Evolutionary conservation across 768 basidiomycete species (phyloP), one percentile per base, ranked within the genome.

Genomic region (Suillus tomentosus): DNA sequence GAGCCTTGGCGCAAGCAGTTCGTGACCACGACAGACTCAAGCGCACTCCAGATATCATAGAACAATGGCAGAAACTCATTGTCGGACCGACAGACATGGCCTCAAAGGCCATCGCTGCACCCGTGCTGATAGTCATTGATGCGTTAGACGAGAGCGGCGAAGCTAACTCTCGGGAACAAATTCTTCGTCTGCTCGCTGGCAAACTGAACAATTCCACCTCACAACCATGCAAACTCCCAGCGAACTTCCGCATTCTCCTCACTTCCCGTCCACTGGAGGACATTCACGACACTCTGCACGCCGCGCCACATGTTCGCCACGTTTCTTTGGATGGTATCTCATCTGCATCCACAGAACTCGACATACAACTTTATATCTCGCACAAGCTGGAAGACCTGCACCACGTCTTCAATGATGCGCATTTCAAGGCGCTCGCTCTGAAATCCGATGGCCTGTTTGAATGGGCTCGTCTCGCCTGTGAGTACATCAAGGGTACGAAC

Each of bases 111-210:
- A 56, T 70, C 19, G 6, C 65, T 54, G 67, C 68, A 15, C 71
- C 68, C 14, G 65, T 72, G 10, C 42, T 72, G 5, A 60, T 73
- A 15, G 60, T 76, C 50, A 70, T 74, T n/a, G 74, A 76, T 47
- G 74, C 61, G 5, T 54, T 73, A 27, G 69, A 71, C 42, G 68
- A 67, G 53, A 68, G 67, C 42, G 62, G 63, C 7, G 54, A 68
- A 11, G 54, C 50, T 9, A 4, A 31, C 8, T 27, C 64, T 17
- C 65, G 67, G 15, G 50, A 55, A 24, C n/a, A n/a, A 5, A 64
- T 74, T 22, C 69, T 76, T n/a, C 0, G n/a, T 37, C 19, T 66
- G 11, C 47, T 68, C 14, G 24, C 65, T 19, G 22, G 34, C 3
- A 36, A 47, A 3, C 27, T 17, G 31, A 31, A 34, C 4, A 10